Conservation (phyloP, 352 stramenopile genomes). For the Blastocystis sp. region DNA sequence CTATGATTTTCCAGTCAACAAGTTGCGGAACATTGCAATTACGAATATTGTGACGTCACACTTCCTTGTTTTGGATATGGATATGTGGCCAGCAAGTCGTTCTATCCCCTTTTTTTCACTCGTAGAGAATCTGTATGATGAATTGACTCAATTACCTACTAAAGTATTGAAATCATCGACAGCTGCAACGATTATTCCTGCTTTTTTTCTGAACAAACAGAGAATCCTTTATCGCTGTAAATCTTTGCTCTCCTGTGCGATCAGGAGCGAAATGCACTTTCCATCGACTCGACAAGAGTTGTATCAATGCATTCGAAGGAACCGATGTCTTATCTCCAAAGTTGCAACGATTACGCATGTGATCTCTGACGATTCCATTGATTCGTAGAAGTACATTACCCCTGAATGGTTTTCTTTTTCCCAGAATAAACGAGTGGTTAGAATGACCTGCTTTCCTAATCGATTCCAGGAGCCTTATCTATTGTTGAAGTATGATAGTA, state of each 20-base stretch:
- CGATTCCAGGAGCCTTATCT: constrained; percentile 49
- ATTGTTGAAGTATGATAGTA: neutral
- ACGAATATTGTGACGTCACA: constrained; percentile 42
- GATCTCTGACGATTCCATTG: neutral
- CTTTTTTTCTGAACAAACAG: constrained; percentile 6
- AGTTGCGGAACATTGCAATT: constrained; percentile 45
- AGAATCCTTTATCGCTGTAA: neutral
- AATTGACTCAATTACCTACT: neutral
- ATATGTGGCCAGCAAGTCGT: constrained; percentile 52
- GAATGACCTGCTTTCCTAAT: neutral
- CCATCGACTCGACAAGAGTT: neutral
- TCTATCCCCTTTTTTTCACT: neutral
- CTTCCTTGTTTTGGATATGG: constrained; percentile 53
- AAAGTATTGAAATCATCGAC: neutral
- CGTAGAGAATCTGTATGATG: neutral
- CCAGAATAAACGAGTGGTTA: neutral
- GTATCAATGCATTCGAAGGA: neutral
- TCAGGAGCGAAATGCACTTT: neutral
- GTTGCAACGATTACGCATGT: constrained; percentile 17
- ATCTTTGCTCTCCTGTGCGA: neutral
- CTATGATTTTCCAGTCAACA: constrained; percentile 35
- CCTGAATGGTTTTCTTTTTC: neutral
- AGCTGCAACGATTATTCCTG: neutral
- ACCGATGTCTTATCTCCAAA: neutral
- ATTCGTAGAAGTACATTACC: constrained; percentile 1